Evolutionary conservation across 202 grass and related monocot species (phyloP).

Genomic region (Panicum virgatum): DNA sequence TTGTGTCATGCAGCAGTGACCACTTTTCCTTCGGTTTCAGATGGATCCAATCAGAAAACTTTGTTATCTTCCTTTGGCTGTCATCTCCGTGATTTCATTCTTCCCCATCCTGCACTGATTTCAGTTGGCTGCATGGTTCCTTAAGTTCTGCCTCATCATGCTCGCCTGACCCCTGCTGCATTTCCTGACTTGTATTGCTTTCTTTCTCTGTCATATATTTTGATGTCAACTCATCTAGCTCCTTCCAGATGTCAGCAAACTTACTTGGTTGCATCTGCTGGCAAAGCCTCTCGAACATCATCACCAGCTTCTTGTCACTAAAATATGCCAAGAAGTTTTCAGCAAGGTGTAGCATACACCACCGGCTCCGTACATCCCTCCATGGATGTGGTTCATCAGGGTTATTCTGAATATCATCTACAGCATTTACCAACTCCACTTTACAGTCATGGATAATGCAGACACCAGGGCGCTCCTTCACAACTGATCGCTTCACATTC

Average conservation of each 20-base stretch:
- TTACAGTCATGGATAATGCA: background rate
- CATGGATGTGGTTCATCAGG: background rate
- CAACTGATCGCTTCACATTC: background rate
- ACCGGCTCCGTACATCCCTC: conserved; percentile 14
- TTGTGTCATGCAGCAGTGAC: conserved; percentile 24
- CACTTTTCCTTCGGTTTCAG: conserved; percentile 32
- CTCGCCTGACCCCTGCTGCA: background rate
- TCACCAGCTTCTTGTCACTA: background rate
- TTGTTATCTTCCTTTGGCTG: background rate
- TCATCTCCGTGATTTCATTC: background rate
- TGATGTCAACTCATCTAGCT: conserved; percentile 14
- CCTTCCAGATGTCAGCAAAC: conserved; percentile 3
- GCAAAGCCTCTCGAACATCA: background rate
- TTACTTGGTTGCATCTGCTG: background rate
- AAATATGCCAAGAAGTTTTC: conserved; percentile 28
- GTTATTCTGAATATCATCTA: background rate
- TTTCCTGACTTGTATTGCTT: background rate
- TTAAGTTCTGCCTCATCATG: background rate
- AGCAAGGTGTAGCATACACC: conserved; percentile 14
- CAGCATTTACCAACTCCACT: background rate
- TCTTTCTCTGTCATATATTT: background rate
- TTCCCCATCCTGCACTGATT: background rate
- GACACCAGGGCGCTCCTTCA: background rate
- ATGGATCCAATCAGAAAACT: conserved; percentile 30
- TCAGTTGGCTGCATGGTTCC: background rate